Percentiles rank a stretch among this genome's conserved stretches.
Evolutionary conservation across 257 asterid genomes (phyloP).

Genomic region (Plantago major): DNA sequence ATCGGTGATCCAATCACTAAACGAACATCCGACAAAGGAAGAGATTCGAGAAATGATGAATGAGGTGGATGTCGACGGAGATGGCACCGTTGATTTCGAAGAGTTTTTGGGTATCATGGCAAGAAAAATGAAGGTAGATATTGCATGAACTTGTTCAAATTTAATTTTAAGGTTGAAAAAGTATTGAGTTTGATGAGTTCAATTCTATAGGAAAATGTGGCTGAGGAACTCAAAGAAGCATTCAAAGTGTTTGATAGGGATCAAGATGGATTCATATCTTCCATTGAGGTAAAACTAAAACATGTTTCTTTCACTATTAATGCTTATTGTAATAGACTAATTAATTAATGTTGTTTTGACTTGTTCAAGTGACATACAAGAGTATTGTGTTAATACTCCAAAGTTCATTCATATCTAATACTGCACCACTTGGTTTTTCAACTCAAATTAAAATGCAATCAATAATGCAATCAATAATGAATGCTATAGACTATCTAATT

Average conservation of each 20-base stretch:
- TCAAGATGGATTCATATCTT: constrained; percentile 13
- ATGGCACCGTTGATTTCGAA: constrained; percentile 47
- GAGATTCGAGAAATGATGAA: constrained; percentile 43
- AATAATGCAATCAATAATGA: too few species aligned
- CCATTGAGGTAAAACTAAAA: neutral
- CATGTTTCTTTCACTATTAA: too few species aligned
- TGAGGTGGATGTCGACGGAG: constrained; percentile 50
- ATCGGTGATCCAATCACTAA: constrained; percentile 36
- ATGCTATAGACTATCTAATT: too few species aligned
- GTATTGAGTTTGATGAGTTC: neutral
- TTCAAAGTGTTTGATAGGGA: constrained; percentile 15
- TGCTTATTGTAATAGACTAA: too few species aligned
- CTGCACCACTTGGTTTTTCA: too few species aligned
- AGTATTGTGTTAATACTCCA: too few species aligned
- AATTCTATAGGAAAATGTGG: constrained; percentile 7
- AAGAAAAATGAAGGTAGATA: constrained; percentile 37
- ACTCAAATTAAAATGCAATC: too few species aligned
- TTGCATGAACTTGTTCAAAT: neutral
- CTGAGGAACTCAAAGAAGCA: constrained; percentile 12
- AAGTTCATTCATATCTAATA: too few species aligned
- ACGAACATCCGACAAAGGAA: constrained; percentile 42
- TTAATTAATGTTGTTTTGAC: too few species aligned
- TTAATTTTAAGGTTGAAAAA: neutral
- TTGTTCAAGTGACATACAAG: too few species aligned
- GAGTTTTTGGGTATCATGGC: constrained; percentile 51